Evolutionary conservation across 768 basidiomycete genomes (phyloP), one percentile per base, ranked within the genome.

Genomic region (Suillus sp.): DNA sequence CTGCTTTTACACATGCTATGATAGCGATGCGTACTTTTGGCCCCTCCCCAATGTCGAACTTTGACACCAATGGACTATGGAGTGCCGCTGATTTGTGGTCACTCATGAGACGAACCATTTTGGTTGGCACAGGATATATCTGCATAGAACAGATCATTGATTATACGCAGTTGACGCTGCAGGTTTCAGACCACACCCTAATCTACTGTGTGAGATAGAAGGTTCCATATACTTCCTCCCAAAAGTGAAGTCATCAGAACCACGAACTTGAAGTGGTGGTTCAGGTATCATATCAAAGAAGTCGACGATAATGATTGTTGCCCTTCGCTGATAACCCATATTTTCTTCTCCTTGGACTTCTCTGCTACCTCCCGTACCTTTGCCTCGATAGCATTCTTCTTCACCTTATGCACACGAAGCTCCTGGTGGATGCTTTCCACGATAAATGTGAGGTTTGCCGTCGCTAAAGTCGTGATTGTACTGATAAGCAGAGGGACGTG

Each of bases 321-420:
- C 55, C 22, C 62, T 14, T 67, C 65, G 42, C 87, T 90, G 35
- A 94, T 80, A 38, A 89, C 75, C 93, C 93, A 95, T 63, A 87
- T 75, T 72, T 85, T 91, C 77, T 81, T 86, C 63, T 86, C 84
- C 72, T 84, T 90, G 68, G 84, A 87, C 70, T 91, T 93, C 75
- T 88, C 90, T 18, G 85, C 81, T 14, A 93, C 83, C 74, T 93
- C 91, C 53, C 84, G 81, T 42, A 95, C 80, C 73, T 94, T 94
- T 3, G 86, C 87, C 74, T 93, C 91, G 51, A 95, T 87, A 4
- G 91, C 86, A 57, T 88, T 90, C 81, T 94, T 95, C 79, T 89
- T 93, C 65, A 93, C 83, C 62, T 88, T 89, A 66, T 89, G 78
- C n/a, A 73, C 74, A 37, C 84, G 84, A 45, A 94, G 78, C 32